A percentile compares a stretch with the other conserved stretches of the same genome.
These are phyloP conservation scores for Venturia oleaginea DNA, from an alignment of 2,329 filamentous ascomycete species.

Conservation along the genomic window DNA sequence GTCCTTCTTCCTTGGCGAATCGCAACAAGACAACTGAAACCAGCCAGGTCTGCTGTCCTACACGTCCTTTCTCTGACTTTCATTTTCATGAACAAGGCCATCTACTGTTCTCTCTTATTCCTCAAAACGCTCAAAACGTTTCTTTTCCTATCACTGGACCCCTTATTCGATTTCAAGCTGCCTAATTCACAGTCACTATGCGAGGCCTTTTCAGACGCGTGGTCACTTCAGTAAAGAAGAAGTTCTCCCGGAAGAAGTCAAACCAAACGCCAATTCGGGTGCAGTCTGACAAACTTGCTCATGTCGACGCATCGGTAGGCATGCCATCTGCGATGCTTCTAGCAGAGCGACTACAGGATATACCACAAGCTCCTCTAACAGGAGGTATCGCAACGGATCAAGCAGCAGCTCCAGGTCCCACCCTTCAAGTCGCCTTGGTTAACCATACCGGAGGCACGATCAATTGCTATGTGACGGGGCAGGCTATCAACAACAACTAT, in stretches of 20 bases:
- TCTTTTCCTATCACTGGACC: not conserved
- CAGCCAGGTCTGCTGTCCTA: too few species aligned
- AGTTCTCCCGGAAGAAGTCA: not conserved
- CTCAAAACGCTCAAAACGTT: not conserved
- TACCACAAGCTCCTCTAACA: not conserved
- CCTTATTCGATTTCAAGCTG: not conserved
- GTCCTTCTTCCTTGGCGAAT: not conserved
- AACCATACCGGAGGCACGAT: constrained; percentile 56
- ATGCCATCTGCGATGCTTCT: not conserved
- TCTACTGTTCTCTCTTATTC: not conserved
- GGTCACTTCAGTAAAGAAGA: not conserved
- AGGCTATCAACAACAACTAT: constrained; percentile 50
- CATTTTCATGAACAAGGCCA: not conserved
- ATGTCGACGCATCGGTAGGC: not conserved
- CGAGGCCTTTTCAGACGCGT: not conserved
- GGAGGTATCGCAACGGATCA: not conserved
- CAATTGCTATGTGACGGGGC: constrained; percentile 64
- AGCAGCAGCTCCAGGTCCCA: constrained; percentile 25
- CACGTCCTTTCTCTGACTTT: not conserved
- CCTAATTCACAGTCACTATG: not conserved
- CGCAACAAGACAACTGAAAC: not conserved
- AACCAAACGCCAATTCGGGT: not conserved
- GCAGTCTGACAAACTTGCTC: not conserved
- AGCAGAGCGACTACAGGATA: not conserved
- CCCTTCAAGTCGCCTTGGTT: constrained; percentile 51